Evolutionary conservation across 495 filamentous ascomycete species (phyloP).

Genomic region (Amorphotheca resinae): DNA sequence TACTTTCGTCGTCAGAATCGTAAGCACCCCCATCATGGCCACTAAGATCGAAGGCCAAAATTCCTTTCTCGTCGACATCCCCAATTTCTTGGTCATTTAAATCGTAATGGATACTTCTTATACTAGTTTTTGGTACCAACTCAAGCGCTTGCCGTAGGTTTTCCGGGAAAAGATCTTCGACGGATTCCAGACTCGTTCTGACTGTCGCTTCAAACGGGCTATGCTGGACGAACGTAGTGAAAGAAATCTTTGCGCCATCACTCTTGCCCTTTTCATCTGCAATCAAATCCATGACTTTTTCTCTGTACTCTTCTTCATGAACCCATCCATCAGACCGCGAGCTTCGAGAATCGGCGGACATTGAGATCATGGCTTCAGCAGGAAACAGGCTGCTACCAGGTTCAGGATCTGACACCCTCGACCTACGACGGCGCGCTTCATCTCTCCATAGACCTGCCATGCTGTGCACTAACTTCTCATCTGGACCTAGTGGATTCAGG

Average conservation of each 20-base stretch:
- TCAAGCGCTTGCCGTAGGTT: conserved; percentile 33
- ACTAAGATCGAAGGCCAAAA: conserved; percentile 24
- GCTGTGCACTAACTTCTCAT: conserved; percentile 78
- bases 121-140: conserved; percentile 4
- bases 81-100: conserved; percentile 32
- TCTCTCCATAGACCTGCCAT: conserved; percentile 92
- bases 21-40: conserved; percentile 34
- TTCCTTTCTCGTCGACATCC: conserved; percentile 33
- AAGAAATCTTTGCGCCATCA: conserved; percentile 35
- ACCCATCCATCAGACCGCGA: conserved; percentile 66
- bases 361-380: conserved; percentile 65
- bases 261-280: conserved; percentile 45
- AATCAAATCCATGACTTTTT: conserved; percentile 47
- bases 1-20: conserved; percentile 41
- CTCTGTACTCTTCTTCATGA: conserved; percentile 73
- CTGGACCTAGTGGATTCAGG: conserved; percentile 45
- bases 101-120: conserved; percentile 20
- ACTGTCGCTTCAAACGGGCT: conserved; percentile 41
- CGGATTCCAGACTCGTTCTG: conserved; percentile 68
- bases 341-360: conserved; percentile 70
- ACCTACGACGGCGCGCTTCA: conserved; percentile 69
- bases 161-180: conserved; percentile 73
- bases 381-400: conserved; percentile 63
- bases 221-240: conserved; percentile 49
- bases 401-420: conserved; percentile 45